These are phyloP conservation scores for Salvia sclarea DNA, from an alignment of 305 asterid species.

Conservation along the genomic window DNA sequence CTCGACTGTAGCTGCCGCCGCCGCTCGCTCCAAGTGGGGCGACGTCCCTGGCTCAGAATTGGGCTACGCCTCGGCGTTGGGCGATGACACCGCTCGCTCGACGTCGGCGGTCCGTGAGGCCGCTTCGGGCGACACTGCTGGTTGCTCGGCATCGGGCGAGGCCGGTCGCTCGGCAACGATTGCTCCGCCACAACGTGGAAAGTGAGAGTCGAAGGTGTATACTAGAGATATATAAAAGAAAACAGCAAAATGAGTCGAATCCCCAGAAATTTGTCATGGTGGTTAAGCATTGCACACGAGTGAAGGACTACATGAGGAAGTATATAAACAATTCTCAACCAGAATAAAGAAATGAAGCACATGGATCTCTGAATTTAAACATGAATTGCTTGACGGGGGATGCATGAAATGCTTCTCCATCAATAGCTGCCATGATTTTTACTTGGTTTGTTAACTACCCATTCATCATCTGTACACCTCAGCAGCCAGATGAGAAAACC, in stretches of 20 bases:
- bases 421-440: constrained; percentile 35
- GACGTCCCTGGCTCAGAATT: no score
- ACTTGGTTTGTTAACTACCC: constrained; percentile 38
- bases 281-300: constrained; percentile 36
- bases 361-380: constrained; percentile 37
- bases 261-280: constrained; percentile 35
- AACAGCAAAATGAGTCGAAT: constrained; percentile 28
- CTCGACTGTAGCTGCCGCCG: no score
- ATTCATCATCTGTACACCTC: constrained; percentile 33
- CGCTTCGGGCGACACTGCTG: no score
- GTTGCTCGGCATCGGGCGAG: no score
- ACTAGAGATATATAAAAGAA: no score
- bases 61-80: no score
- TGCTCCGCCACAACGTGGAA: no score
- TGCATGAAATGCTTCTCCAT: constrained; percentile 40
- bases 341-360: constrained; percentile 40
- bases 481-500: constrained; percentile 42
- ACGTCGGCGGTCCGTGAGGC: no score
- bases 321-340: constrained; percentile 41
- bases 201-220: no score
- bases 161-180: no score
- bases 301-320: constrained; percentile 36
- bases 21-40: no score
- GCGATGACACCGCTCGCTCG: no score
- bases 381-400: constrained; percentile 34